Evolutionary conservation across 2,329 filamentous ascomycete species (phyloP).

Genomic region (Penicillium olsonii): DNA sequence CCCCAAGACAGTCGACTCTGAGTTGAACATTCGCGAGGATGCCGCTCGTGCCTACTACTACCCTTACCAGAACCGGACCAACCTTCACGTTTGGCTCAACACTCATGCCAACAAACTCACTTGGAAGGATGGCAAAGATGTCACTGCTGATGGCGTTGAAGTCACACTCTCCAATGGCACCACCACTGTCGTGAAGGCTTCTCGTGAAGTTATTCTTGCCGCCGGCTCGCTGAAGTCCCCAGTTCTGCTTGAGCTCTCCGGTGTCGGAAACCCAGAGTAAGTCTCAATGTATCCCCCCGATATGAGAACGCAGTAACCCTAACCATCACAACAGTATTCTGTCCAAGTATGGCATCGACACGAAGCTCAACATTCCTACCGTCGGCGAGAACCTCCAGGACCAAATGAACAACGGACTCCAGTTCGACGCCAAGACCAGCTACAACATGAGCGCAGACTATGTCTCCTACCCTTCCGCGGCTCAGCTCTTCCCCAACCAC

Average conservation of each 20-base stretch:
- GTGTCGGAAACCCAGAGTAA: constrained; percentile 51
- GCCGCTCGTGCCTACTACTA: constrained; percentile 52
- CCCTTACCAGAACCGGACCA: constrained; percentile 42
- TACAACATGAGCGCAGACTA: constrained; percentile 15
- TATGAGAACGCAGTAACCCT: neutral
- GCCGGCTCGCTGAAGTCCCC: constrained; percentile 61
- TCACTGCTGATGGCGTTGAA: constrained; percentile 30
- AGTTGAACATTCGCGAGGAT: constrained; percentile 45
- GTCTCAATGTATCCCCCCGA: neutral
- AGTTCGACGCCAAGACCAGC: constrained; percentile 12
- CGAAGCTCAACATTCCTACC: constrained; percentile 33
- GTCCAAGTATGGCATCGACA: constrained; percentile 24
- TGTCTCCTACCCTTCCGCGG: constrained; percentile 23
- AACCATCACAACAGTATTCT: constrained; percentile 23
- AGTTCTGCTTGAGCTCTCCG: constrained; percentile 61
- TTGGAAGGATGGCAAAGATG: constrained; percentile 29
- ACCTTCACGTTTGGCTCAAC: constrained; percentile 46
- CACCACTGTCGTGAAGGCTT: constrained; percentile 31
- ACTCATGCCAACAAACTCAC: constrained; percentile 44
- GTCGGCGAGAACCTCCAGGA: constrained; percentile 55
- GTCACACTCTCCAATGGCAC: constrained; percentile 29
- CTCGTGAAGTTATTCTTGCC: constrained; percentile 59
- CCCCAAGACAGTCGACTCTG: constrained; percentile 45
- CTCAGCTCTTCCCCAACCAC: constrained; percentile 26
- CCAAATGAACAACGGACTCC: constrained; percentile 34